These are phyloP conservation scores for Cinnamomum micranthum DNA, from an alignment of 164 flowering plant genomes.

Conservation along the genomic window DNA sequence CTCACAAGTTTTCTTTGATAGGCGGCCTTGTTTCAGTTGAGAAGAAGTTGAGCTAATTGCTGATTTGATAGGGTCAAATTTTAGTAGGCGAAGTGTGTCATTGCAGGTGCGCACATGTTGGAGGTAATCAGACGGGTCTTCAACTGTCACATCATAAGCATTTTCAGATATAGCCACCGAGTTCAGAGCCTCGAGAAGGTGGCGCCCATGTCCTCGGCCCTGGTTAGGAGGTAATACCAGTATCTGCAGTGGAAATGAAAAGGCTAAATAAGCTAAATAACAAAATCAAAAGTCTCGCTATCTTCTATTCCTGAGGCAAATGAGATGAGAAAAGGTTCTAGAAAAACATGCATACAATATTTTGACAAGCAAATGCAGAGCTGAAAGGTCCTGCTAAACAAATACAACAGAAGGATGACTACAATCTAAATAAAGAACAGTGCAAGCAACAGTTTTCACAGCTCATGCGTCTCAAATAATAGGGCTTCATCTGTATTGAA, in stretches of 20 bases:
- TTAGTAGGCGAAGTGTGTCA: constrained; percentile 58
- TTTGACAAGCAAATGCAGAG: too few relatives aligned
- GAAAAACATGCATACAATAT: too few relatives aligned
- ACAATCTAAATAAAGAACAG: too few relatives aligned
- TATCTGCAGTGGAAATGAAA: constrained; percentile 48
- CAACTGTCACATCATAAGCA: constrained; percentile 74
- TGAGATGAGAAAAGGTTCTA: too few relatives aligned
- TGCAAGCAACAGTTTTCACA: too few relatives aligned
- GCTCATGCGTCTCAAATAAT: too few relatives aligned
- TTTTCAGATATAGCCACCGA: constrained; percentile 62
- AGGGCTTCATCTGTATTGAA: too few relatives aligned
- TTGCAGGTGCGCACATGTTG: constrained; percentile 72
- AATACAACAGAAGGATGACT: too few relatives aligned
- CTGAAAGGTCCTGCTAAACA: too few relatives aligned
- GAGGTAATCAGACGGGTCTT: constrained; percentile 83
- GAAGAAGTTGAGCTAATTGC: constrained; percentile 14
- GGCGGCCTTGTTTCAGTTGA: constrained; percentile 39
- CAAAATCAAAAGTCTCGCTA: too few relatives aligned
- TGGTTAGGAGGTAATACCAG: constrained; percentile 84
- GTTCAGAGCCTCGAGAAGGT: constrained; percentile 60
- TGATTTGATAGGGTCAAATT: constrained; percentile 19
- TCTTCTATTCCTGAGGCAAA: too few relatives aligned
- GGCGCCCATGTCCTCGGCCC: constrained; percentile 71
- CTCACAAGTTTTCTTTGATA: constrained; percentile 43
- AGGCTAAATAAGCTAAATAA: not conserved